Conservation (phyloP, 164 flowering plant species). For the Paratinospora sagittata region DNA sequence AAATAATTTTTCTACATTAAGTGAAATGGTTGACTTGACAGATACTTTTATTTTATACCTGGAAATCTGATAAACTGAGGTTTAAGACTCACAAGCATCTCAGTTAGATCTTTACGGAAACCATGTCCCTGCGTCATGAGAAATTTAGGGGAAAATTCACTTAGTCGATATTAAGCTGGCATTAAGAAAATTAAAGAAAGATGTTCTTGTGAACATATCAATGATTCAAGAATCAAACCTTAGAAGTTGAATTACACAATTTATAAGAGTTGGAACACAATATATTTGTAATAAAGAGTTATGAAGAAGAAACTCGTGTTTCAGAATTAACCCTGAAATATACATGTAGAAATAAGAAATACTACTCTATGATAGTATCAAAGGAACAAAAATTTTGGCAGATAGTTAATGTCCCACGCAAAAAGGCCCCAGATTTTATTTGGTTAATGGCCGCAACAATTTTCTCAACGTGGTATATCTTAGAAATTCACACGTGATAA, state of each 20-base stretch:
- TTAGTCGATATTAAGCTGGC: not conserved
- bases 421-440: too few species aligned
- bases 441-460: too few species aligned
- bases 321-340: too few species aligned
- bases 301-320: too few species aligned
- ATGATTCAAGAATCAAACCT: not conserved
- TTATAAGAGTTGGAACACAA: not conserved
- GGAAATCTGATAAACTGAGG: slow-evolving; percentile 91
- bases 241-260: not conserved
- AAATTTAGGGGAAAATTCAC: not conserved
- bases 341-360: too few species aligned
- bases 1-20: not conserved
- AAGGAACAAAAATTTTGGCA: too few species aligned
- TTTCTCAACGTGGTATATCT: too few species aligned
- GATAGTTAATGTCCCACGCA: too few species aligned
- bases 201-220: not conserved
- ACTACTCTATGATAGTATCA: too few species aligned
- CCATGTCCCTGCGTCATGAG: slow-evolving; percentile 64
- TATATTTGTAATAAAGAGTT: too few species aligned
- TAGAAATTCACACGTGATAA: not conserved
- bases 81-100: slow-evolving; percentile 55
- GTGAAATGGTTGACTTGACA: not conserved
- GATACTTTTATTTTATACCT: slow-evolving; percentile 35
- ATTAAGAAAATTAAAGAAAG: not conserved
- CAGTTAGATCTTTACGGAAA: slow-evolving; percentile 62